Evolutionary conservation across 805 yeast genomes (phyloP).

Genomic region (Lipomyces yamadae): DNA sequence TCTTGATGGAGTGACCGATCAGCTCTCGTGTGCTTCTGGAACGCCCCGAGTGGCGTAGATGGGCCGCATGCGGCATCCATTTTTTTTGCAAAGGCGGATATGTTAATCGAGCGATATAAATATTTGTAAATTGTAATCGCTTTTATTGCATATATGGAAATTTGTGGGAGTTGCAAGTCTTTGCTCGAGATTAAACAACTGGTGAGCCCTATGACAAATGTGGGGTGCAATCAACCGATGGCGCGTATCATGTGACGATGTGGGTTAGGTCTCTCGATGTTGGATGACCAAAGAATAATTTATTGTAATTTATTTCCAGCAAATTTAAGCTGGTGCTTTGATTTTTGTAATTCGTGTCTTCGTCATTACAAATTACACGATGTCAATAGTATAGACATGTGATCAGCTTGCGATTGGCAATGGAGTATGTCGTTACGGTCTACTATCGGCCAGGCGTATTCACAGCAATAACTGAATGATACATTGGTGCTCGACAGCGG

Average conservation of each 20-base stretch:
- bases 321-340: no score
- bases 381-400: no score
- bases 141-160: background rate
- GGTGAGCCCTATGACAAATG: no score
- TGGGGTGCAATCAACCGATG: no score
- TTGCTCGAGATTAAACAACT: background rate
- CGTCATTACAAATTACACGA: no score
- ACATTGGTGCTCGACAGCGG: background rate
- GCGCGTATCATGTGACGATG: no score
- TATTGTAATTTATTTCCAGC: no score
- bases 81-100: background rate
- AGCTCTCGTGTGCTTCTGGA: conserved; percentile 28
- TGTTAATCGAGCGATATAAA: background rate
- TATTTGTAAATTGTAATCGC: background rate
- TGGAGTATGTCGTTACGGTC: background rate
- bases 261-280: no score
- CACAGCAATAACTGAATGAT: background rate
- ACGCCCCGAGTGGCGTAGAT: conserved; percentile 28
- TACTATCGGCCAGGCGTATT: background rate
- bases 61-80: conserved; percentile 37
- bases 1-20: conserved; percentile 34
- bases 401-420: background rate
- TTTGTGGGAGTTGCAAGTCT: background rate
- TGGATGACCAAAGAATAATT: no score
- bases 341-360: no score